These are phyloP conservation scores for Clonostachys rhizophaga DNA, from an alignment of 2,329 filamentous ascomycete genomes.

Conservation along the genomic window DNA sequence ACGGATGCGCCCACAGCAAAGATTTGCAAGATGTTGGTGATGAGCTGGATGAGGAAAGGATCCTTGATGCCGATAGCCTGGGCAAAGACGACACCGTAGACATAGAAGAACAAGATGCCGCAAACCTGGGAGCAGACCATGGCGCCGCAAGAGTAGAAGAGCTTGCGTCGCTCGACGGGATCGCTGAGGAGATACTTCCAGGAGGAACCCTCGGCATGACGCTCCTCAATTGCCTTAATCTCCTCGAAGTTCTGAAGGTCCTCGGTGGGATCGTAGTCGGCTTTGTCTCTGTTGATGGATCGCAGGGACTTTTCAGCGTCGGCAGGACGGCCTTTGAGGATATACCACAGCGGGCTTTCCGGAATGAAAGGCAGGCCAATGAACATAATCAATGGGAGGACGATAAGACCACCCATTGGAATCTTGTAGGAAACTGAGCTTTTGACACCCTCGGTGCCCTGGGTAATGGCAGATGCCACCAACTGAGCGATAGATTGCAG, in stretches of 20 bases:
- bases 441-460: slow-evolving; percentile 14
- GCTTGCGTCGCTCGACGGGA: slow-evolving; percentile 35
- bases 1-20: slow-evolving; percentile 26
- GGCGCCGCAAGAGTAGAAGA: slow-evolving; percentile 32
- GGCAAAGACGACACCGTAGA: slow-evolving; percentile 31
- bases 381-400: slow-evolving; percentile 15
- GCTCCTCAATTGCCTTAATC: slow-evolving; percentile 12
- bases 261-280: slow-evolving; percentile 16
- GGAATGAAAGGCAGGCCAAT: slow-evolving; percentile 13
- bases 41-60: slow-evolving; percentile 28
- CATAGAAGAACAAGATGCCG: slow-evolving; percentile 37
- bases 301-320: slow-evolving; percentile 21
- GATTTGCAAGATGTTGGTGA: slow-evolving; percentile 30
- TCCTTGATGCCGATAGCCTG: slow-evolving; percentile 28
- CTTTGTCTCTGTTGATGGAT: slow-evolving; percentile 22
- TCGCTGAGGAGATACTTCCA: slow-evolving; percentile 30
- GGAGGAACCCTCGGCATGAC: slow-evolving; percentile 18
- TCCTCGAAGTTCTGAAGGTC: slow-evolving; percentile 11
- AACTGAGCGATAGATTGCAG: slow-evolving; percentile 21
- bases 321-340: slow-evolving; percentile 14
- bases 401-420: slow-evolving; percentile 16
- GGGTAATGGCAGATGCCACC: slow-evolving; percentile 16
- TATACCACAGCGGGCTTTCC: slow-evolving; percentile 21
- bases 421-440: slow-evolving; percentile 15
- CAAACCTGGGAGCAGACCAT: slow-evolving; percentile 36